Conservation (phyloP, 441 rosid species). For the Erodium texanum region DNA sequence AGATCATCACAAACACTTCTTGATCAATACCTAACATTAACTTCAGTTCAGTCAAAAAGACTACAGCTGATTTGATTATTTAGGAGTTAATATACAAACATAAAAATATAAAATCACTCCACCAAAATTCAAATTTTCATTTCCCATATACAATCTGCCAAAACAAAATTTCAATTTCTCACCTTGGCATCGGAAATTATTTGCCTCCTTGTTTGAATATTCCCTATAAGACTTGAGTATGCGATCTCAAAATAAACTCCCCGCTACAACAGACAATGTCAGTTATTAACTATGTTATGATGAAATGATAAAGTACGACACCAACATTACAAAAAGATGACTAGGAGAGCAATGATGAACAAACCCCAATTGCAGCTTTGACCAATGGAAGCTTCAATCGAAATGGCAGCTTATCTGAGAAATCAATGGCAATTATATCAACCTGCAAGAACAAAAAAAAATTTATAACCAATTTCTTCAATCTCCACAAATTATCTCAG, state of each 20-base stretch:
- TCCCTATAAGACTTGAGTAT: conserved; percentile 57
- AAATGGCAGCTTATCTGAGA: conserved; percentile 51
- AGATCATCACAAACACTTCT: not conserved
- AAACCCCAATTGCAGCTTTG: conserved; percentile 68
- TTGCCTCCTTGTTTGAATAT: conserved; percentile 61
- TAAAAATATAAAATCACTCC: not conserved
- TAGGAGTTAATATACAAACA: no score
- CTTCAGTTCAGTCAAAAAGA: no score
- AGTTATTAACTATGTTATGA: not conserved
- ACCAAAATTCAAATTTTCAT: not conserved
- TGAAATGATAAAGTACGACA: not conserved
- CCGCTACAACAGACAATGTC: conserved; percentile 35
- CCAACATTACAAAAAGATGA: conserved; percentile 1
- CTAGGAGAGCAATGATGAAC: conserved; percentile 8
- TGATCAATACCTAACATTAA: not conserved
- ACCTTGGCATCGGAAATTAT: conserved; percentile 71
- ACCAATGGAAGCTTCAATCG: conserved; percentile 53
- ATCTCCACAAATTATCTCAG: no score
- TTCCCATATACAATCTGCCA: not conserved
- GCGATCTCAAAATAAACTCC: conserved; percentile 72
- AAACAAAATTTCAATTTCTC: conserved; percentile 13
- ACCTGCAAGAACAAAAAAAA: conserved; percentile 32
- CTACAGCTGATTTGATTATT: no score
- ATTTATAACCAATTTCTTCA: no score
- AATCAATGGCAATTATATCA: conserved; percentile 67